Evolutionary conservation across 495 filamentous ascomycete species (phyloP).

Genomic region (Podospora didyma): DNA sequence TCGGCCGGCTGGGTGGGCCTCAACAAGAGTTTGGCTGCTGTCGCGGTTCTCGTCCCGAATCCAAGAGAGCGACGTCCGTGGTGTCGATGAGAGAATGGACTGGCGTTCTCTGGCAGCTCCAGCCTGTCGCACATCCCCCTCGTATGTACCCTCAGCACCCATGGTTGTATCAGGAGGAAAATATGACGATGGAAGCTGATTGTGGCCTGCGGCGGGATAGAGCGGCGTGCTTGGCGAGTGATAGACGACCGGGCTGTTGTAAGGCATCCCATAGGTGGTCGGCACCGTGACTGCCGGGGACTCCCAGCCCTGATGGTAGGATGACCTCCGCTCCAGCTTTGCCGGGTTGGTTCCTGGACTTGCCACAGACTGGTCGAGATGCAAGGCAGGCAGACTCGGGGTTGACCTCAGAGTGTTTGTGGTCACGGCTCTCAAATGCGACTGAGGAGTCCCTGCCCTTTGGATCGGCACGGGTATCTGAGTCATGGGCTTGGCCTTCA

Average conservation of each 20-base stretch:
- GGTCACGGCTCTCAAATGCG: conserved; percentile 2
- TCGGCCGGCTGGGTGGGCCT: conserved; percentile 21
- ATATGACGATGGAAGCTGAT: neutral
- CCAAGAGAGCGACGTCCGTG: conserved; percentile 20
- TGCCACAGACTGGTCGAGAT: conserved; percentile 9
- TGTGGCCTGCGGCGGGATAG: conserved; percentile 9
- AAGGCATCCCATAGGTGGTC: conserved; percentile 15
- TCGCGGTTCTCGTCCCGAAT: conserved; percentile 28
- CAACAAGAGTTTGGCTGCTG: conserved; percentile 28
- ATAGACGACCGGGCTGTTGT: conserved; percentile 13
- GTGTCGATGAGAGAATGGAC: conserved; percentile 14
- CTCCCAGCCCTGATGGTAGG: conserved; percentile 16
- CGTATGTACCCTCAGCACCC: neutral
- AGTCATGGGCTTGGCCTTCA: conserved; percentile 14
- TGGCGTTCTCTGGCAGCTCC: neutral
- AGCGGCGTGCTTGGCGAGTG: conserved; percentile 14
- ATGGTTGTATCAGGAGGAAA: conserved; percentile 1
- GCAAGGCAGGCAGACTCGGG: neutral
- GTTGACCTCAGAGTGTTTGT: neutral
- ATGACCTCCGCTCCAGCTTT: conserved; percentile 5
- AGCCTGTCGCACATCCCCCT: neutral
- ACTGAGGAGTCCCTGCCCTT: conserved; percentile 13
- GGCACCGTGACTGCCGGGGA: conserved; percentile 10
- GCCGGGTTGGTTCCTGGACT: conserved; percentile 1
- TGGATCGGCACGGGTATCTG: conserved; percentile 22